Evolutionary conservation across 345 rosid genomes (phyloP), one percentile per base, ranked within the genome.

Genomic region (Viola odorata): DNA sequence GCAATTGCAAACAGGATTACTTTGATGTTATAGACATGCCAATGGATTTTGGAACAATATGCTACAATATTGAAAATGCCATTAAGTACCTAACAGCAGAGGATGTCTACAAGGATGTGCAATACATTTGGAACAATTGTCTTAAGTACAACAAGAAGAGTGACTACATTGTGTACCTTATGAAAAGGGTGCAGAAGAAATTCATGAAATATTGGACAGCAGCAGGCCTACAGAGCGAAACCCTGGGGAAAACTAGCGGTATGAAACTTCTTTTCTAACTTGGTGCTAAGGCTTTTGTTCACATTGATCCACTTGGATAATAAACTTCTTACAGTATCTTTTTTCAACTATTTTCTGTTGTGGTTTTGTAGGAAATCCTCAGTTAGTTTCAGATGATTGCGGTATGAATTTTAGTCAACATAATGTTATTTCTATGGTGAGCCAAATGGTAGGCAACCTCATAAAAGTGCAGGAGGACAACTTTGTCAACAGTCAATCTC

Each of bases 21-120:
- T 85, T 87, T 57, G 91, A 83, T 74, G 84, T 92, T 64, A 83
- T 87, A 58, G 83, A 85, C 72, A 84, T 86, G 32, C 96, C 98
- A 56, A 91, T 91, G 96, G 98, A 91, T 75, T 91, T 91, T 67
- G 96, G 96, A 80, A 91, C 96, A 3, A 78, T 91, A 77, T 82
- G 91, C 80, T 71, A 16, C 68, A 84, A 84, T 69, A 77, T 89
- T 45, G 86, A 91, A 68, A 85, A 76, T 45, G 78, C 84, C 64
- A 64, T 68, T 50, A 84, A 78, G 68, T 87, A 91, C 69, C 69
- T 69, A 83, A 82, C 84, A 69, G 84, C 94, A 23, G 91, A 80
- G 63, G 89, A 89, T 74, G 98, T 91, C 32, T 89, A 71, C 69
- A 87, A 85, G 63, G 96, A 91, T 71, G 96, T 91, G 37, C 85